Conservation (phyloP, 169 alveolate genomes). For the Plasmodium knowlesi region DNA sequence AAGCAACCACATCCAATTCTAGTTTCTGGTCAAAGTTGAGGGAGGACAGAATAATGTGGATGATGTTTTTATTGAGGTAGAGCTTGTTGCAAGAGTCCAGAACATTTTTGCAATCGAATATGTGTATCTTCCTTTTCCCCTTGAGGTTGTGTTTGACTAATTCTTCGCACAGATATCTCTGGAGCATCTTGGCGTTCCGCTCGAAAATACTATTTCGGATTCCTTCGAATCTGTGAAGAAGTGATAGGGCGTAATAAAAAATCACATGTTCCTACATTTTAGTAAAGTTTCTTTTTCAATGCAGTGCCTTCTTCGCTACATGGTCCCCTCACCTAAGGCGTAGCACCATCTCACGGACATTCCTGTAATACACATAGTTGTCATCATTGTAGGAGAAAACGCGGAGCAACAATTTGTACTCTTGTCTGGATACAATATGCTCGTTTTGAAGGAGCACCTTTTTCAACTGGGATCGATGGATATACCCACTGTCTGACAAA, state of each 20-base stretch:
- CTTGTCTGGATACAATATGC: slow-evolving; percentile 70
- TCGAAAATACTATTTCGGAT: slow-evolving; percentile 70
- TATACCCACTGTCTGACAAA: slow-evolving; percentile 58
- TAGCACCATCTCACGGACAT: slow-evolving; percentile 35
- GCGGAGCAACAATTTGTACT: slow-evolving; percentile 44
- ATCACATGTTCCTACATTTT: neutral
- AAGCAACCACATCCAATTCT: slow-evolving; percentile 35
- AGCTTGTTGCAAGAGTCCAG: slow-evolving; percentile 60
- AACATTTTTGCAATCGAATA: slow-evolving; percentile 64
- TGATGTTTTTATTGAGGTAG: slow-evolving; percentile 52
- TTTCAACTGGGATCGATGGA: slow-evolving; percentile 39
- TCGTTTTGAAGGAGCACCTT: slow-evolving; percentile 23
- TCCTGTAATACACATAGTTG: slow-evolving; percentile 54
- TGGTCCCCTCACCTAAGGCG: slow-evolving; percentile 22
- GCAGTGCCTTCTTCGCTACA: neutral
- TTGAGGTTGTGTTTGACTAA: slow-evolving; percentile 39
- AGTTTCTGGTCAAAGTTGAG: slow-evolving; percentile 48
- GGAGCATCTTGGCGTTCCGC: slow-evolving; percentile 37
- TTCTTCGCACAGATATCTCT: slow-evolving; percentile 51
- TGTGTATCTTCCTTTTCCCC: slow-evolving; percentile 60
- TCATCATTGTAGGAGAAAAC: slow-evolving; percentile 59
- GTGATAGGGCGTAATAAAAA: neutral
- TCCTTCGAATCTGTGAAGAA: slow-evolving; percentile 40
- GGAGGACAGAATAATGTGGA: slow-evolving; percentile 58
- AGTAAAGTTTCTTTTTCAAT: neutral